Percentiles rank a stretch among this genome's conserved stretches.
Evolutionary conservation across 1,139 yeast species (phyloP).

Genomic region (Suhomyces panamericanus): DNA sequence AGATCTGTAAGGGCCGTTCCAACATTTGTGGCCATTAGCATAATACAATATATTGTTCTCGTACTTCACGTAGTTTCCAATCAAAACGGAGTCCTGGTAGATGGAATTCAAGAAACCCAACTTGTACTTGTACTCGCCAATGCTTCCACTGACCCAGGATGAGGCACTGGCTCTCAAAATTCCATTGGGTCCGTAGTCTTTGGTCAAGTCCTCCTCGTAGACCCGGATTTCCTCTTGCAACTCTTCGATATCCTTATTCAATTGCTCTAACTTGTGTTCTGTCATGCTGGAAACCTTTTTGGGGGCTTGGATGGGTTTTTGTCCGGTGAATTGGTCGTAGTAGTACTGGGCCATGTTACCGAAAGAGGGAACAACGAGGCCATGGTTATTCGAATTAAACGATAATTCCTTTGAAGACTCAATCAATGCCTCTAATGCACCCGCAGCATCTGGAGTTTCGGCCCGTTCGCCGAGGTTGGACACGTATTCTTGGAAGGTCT

Average conservation of each 20-base stretch:
- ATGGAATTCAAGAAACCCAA: conserved; percentile 59
- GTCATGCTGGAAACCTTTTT: neutral
- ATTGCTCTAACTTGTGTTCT: conserved; percentile 15
- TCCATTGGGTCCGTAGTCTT: conserved; percentile 62
- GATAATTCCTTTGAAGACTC: conserved; percentile 4
- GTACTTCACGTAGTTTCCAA: conserved; percentile 52
- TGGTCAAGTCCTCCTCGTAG: conserved; percentile 41
- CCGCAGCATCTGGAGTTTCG: conserved; percentile 1
- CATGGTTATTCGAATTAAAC: neutral
- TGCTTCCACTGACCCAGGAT: conserved; percentile 45
- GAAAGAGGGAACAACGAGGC: conserved; percentile 22
- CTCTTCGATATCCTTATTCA: conserved; percentile 19
- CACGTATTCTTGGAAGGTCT: conserved; percentile 55
- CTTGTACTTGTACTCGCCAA: conserved; percentile 73
- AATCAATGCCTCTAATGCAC: conserved; percentile 1
- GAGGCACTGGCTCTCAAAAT: conserved; percentile 60
- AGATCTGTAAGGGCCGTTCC: conserved; percentile 91
- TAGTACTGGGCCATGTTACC: conserved; percentile 30
- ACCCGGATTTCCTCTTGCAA: conserved; percentile 19
- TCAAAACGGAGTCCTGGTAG: conserved; percentile 57
- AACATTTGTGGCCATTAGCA: conserved; percentile 76
- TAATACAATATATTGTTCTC: conserved; percentile 43
- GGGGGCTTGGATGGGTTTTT: conserved; percentile 1
- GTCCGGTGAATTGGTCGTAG: conserved; percentile 12
- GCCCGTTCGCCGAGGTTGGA: conserved; percentile 36